Evolutionary conservation across 768 basidiomycete genomes (phyloP), one percentile per base, ranked within the genome.

Genomic region (Leccinum imitatum): DNA sequence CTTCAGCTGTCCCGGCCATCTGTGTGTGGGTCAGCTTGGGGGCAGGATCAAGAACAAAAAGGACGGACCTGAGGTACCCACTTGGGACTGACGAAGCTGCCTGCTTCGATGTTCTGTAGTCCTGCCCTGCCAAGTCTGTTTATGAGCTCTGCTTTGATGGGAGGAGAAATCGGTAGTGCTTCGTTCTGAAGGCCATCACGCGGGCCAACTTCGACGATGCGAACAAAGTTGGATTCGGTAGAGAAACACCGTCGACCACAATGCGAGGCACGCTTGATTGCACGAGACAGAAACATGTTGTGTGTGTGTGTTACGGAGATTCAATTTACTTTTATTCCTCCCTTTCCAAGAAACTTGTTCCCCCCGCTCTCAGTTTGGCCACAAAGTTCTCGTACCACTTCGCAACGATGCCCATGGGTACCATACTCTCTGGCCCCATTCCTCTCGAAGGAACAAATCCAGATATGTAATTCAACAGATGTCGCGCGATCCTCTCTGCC

Each of bases 161-260:
- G 82, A 1, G 87, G 85, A 27, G 89, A 81, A 7, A 96, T 85
- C 6, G 86, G 76, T 0, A 82, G 79, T 63, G 87, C 86, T 68
- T 97, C 91, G 67, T 96, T 96, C 77, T 96, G 94, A 11, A 98
- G 80, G 1, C 95, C 95, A 73, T 98, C 95, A 30, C 95, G 80
- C 1, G 94, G 91, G 1, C 91, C 91, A 4, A 96, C 93, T 74
- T 96, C 95, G 48, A 98, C 89, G 50, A 97, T 89, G 54, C 67
- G 73, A 7, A 73, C 71, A 53, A 64, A 64, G 50, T 71, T 64
- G 58, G 68, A 58, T 33, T 62, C 57, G 10, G 53, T 53, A 13
- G 66, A 62, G 27, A 63, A 52, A 39, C 8, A 23, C 15, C 62
- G 60, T 15, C 30, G 0, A 9, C 33, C 33, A 13, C 11, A 44